phyloP scores from a whole-genome alignment of 495 filamentous ascomycete species.

The Neurospora sp. region DNA sequence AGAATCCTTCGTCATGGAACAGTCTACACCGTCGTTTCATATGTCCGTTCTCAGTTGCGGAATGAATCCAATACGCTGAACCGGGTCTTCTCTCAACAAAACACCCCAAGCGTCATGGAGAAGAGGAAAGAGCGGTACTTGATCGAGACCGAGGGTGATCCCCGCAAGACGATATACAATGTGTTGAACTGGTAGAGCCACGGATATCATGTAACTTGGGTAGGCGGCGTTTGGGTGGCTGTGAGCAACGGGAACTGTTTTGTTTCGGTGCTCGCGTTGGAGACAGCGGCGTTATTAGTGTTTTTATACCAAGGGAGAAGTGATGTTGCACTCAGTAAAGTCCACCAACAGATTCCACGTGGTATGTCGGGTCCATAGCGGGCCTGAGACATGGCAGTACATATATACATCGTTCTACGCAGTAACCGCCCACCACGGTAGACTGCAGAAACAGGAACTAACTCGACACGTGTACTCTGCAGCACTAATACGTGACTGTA shows the following conservation, averaged over 20 bases:
- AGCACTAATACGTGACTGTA: not conserved
- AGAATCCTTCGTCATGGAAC: not conserved
- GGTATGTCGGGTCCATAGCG: not conserved
- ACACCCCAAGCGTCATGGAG: constrained; percentile 26
- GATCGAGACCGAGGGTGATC: constrained; percentile 28
- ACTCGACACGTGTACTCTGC: not conserved
- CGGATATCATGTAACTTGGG: not conserved
- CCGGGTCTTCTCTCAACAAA: constrained; percentile 30
- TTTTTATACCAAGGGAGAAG: not conserved
- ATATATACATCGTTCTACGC: no score
- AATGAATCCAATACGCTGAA: constrained; percentile 26
- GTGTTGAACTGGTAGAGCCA: constrained; percentile 23
- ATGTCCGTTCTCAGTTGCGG: constrained; percentile 22
- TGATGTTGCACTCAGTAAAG: not conserved
- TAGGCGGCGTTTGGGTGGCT: not conserved
- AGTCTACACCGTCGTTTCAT: constrained; percentile 23
- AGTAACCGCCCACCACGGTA: not conserved
- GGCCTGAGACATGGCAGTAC: not conserved
- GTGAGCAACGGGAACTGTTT: not conserved
- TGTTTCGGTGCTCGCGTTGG: not conserved
- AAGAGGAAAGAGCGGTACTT: constrained; percentile 17
- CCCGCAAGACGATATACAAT: constrained; percentile 28
- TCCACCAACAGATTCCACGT: not conserved
- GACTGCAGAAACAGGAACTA: not conserved
- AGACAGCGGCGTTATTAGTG: not conserved